phyloP scores from a whole-genome alignment of 1,284 basidiomycete species.

The Caloboletus inedulis region DNA sequence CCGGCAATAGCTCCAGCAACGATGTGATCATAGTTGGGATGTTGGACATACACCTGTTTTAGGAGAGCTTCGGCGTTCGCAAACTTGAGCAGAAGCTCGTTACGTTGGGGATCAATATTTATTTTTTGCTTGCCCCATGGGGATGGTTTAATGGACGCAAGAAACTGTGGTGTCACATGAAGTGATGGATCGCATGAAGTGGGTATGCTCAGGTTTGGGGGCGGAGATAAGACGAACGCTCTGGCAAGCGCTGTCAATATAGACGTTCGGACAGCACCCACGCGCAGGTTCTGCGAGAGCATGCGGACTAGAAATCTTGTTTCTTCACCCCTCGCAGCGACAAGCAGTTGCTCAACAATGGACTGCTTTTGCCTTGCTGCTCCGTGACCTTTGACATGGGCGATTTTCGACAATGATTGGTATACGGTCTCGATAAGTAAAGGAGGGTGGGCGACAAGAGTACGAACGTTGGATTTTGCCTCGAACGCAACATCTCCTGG shows the following conservation, averaged over 20 bases:
- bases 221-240: conserved; percentile 68
- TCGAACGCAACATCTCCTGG: conserved; percentile 83
- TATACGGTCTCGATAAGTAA: conserved; percentile 67
- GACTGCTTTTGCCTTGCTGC: conserved; percentile 75
- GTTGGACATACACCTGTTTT: conserved; percentile 78
- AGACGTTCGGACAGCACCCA: conserved; percentile 84
- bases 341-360: conserved; percentile 78
- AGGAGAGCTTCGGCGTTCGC: conserved; percentile 61
- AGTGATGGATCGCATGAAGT: conserved; percentile 32
- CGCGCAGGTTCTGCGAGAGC: conserved; percentile 78
- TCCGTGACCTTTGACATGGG: conserved; percentile 67
- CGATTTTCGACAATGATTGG: conserved; percentile 61
- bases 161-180: conserved; percentile 38
- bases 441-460: conserved; percentile 70
- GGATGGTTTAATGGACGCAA: conserved; percentile 39
- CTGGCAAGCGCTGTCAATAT: conserved; percentile 82
- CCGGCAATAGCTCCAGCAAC: conserved; percentile 59
- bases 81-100: conserved; percentile 48
- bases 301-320: conserved; percentile 81
- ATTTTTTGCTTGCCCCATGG: conserved; percentile 44
- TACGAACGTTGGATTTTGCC: conserved; percentile 77
- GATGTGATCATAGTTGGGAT: conserved; percentile 87
- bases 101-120: conserved; percentile 41
- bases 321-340: conserved; percentile 86
- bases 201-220: conserved; percentile 26